phyloP scores from a whole-genome alignment of 2,329 filamentous ascomycete genomes.

The Arthrobotrys entomopaga region DNA sequence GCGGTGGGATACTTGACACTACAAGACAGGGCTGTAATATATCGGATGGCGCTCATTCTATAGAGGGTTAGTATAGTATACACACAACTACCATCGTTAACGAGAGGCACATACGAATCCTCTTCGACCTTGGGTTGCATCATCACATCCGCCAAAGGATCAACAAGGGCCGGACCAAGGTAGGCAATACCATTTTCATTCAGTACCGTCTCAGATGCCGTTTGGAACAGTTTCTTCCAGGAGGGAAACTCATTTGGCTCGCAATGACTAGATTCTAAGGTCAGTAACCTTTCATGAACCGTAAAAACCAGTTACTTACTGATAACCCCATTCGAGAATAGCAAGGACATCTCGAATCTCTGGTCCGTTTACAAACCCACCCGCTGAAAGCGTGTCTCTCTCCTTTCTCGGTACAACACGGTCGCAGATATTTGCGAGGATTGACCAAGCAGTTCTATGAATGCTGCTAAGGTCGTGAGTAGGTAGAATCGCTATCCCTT shows the following conservation, averaged over 20 bases:
- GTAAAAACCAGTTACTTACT: conserved; percentile 51
- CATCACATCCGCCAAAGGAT: conserved; percentile 41
- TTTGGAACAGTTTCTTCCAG: conserved; percentile 39
- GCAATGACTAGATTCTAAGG: conserved; percentile 23
- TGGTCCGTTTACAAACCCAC: conserved; percentile 68
- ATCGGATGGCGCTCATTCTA: conserved; percentile 38
- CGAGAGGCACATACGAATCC: conserved; percentile 34
- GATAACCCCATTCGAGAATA: conserved; percentile 71
- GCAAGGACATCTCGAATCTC: conserved; percentile 77
- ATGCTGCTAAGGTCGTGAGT: conserved; percentile 65
- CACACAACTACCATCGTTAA: neutral
- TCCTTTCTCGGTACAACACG: conserved; percentile 63
- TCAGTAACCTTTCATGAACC: neutral
- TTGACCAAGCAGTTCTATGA: conserved; percentile 66
- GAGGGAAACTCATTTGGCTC: conserved; percentile 22
- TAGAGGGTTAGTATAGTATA: neutral
- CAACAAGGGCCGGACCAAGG: conserved; percentile 45
- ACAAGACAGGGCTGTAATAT: conserved; percentile 23
- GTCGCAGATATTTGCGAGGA: conserved; percentile 62
- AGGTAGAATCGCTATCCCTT: conserved; percentile 67
- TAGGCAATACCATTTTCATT: conserved; percentile 44
- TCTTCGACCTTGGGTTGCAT: conserved; percentile 44
- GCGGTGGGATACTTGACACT: conserved; percentile 33
- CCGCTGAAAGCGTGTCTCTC: conserved; percentile 62
- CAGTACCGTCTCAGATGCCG: conserved; percentile 20